Base-by-base conservation (phyloP, 1,284 basidiomycete genomes). In the Malassezia nana region DNA sequence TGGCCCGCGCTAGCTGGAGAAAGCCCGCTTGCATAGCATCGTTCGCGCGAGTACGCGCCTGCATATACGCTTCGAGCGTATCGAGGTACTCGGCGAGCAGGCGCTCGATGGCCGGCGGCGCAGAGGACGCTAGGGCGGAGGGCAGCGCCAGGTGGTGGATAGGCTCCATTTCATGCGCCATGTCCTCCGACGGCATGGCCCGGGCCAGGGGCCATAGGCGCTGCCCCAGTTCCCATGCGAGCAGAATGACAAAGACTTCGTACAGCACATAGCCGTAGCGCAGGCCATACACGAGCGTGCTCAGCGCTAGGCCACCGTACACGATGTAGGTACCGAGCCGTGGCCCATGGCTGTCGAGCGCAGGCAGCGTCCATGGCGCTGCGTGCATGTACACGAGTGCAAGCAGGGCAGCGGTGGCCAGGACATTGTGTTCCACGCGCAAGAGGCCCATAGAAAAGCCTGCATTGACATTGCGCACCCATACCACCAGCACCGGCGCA, bases 401-500 rank as follows among this genome's bases (percentile, higher is more conserved):
- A 9, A 89, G 74, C 64, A 84, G 83, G 4, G 84, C 83, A 1
- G 80, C 78, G 12, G 84, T 80, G 47, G 81, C 81, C 28, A 84
- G 59, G 52, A 85, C 79, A 67, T 83, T 82, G 67, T 88, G 85
- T 67, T 89, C 86, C 28, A 65, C 59, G 58, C 60, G 46, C 18
- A 47, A 26, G 22, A 50, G 6, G n/a, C 53, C 53, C 53, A 50
- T 50, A 13, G 33, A 20, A 15, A 50, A 63, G 38, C 76, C 69
- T 22, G 69, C 71, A 6, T 66, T 52, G 18, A 77, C 57, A 47
- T 89, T 92, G 50, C 89, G 82, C 1, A 84, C 84, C 91, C 91
- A 98, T 0, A 94, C 89, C 0, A 83, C 82, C 16, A 96, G 77
- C 6, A 86, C 83, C 0, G 89, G 84, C 0, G 83, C 84, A 6